Evolutionary conservation across 805 yeast species (phyloP).

Genomic region (Yamadazyma ubonensis): DNA sequence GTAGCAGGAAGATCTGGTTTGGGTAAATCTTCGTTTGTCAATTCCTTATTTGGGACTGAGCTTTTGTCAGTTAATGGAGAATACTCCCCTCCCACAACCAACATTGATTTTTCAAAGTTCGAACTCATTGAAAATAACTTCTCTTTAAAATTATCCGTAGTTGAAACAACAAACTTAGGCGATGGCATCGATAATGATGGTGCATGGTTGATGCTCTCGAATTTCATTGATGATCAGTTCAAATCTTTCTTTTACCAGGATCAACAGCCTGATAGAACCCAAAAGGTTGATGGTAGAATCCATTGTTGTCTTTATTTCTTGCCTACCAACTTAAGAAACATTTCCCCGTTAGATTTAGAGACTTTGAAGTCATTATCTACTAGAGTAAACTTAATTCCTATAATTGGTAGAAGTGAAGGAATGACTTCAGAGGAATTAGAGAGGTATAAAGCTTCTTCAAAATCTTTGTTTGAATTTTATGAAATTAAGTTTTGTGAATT

Average conservation of each 20-base stretch:
- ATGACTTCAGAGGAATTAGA: conserved; percentile 26
- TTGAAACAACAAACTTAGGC: conserved; percentile 79
- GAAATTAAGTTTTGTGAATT: conserved; percentile 33
- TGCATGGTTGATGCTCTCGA: conserved; percentile 47
- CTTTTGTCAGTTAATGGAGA: conserved; percentile 14
- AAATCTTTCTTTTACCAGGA: conserved; percentile 66
- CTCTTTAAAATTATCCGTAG: conserved; percentile 56
- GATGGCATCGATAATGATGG: conserved; percentile 51
- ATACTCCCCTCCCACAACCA: not conserved
- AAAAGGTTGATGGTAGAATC: conserved; percentile 59
- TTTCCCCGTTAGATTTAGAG: conserved; percentile 34
- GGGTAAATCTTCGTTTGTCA: conserved; percentile 76
- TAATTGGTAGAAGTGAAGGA: conserved; percentile 38
- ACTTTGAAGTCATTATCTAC: conserved; percentile 34
- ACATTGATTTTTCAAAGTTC: conserved; percentile 30
- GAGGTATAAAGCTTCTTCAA: conserved; percentile 26
- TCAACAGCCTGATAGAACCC: conserved; percentile 39
- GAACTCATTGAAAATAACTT: conserved; percentile 61
- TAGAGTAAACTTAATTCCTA: conserved; percentile 39
- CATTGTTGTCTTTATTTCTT: conserved; percentile 87
- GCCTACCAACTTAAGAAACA: conserved; percentile 60
- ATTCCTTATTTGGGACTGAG: conserved; percentile 60
- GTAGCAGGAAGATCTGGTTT: conserved; percentile 37
- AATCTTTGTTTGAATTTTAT: conserved; percentile 21
- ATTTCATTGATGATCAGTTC: conserved; percentile 79